Base-by-base conservation (phyloP, 768 basidiomycete genomes). In the Amanita jacksonii region DNA sequence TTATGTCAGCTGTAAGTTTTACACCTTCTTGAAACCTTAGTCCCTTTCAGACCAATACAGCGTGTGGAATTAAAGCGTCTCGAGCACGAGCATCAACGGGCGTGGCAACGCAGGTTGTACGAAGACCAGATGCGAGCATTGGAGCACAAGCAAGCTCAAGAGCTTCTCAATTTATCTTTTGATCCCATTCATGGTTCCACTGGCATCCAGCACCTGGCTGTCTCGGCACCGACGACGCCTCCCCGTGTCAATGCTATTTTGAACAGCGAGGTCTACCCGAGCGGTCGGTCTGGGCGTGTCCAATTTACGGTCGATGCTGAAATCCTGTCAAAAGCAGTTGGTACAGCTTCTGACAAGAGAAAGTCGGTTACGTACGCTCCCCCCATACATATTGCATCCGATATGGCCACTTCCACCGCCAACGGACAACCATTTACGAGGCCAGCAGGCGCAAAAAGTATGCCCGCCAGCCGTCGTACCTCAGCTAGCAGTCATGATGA, bases 41-140 rank as follows among this genome's bases (percentile, higher is more conserved):
- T 9, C 22, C 12, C 35, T 38, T 41, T 25, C 23, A 55, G n/a
- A 46, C 53, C 25, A 42, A 24, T 20, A 46, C 63, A 88, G 85
- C 85, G 87, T 54, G 82, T 91, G 49, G 89, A 93, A 60, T 71
- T 90, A 57, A 96, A 92, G 61, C 85, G 91, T 53, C 66, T 86
- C 51, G 82, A 92, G 62, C 90, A 97, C 58, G 91, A 96, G 63
- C 81, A 87, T 41, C 88, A 92, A 64, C 88, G 92, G 49, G 67
- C 67, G 30, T 60, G 87, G 33, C 92, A 94, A 60, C 82, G 91
- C 58, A 85, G 81, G 63, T 65, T 88, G 55, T 98, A 97, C 62
- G 93, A 98, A 64, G 89, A 94, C 55, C 91, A 96, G 66, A 96
- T 96, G 93, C 83, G 85, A 44, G 80, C 74, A 43, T 75, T 98